Evolutionary conservation across 73 alveolate genomes (phyloP), one percentile per base, ranked within the genome.

Genomic region (Paramecium octaurelia): DNA sequence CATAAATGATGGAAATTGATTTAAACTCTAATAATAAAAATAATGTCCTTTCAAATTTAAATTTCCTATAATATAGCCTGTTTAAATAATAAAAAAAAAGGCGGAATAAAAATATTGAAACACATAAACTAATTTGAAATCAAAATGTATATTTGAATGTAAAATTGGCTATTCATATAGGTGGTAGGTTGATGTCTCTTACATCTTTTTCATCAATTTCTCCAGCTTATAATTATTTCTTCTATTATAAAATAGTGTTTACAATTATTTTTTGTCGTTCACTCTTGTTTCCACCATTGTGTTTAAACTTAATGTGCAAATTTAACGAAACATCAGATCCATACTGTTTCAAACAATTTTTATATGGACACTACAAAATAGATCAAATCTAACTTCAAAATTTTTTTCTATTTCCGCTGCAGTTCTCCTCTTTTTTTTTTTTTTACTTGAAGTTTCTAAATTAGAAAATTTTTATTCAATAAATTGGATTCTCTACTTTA

Each of bases 311-410:
- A 44, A 96, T 96, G 85, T 96, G 98, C 12, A 96, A 94, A 68
- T 96, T 96, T 84, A 94, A 83, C 57, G 96, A 92, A 18, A 95
- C 97, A 68, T 96, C 98, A 38, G 96, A 92, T 48, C 98, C 98
- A 69, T 94, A 96, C 31, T 70, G 46, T 73, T 96, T 96, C 43
- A 94, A 93, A 86, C 98, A 96, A 48, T 95, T 92, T 34, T 85
- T 86, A 60, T 96, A 93, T 16, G 97, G 97, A 91, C 97, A 96
- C 95, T 95, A 84, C 14, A 92, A 86, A 69, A 29, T 60, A 69
- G 87, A 40, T n/a, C 31, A 48, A 50, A 40, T 24, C 76, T 38
- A 71, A 92, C 94, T 50, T 54, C 46, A 73, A 83, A 94, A 46
- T 89, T 95, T 40, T 89, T 94, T 34, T 92, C 94, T 21, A 96